Conservation (phyloP, 176 grass and related monocot genomes). For the Urochloa ruziziensis region DNA sequence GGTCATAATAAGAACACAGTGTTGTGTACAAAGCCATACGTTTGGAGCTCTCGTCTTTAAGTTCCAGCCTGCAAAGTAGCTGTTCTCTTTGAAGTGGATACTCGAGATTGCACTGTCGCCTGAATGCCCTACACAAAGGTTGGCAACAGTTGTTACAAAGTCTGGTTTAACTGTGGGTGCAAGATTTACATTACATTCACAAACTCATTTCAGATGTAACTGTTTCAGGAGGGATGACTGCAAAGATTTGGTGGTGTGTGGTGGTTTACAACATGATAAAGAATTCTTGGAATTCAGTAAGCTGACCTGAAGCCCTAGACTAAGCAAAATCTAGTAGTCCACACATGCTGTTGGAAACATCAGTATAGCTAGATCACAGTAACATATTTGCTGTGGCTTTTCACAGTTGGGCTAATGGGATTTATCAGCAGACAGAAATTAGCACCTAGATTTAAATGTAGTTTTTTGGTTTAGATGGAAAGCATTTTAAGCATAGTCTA, state of each 20-base stretch:
- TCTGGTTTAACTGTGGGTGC: conserved; percentile 5
- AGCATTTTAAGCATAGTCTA: not conserved
- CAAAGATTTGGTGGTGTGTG: not conserved
- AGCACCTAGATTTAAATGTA: not conserved
- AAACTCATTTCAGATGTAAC: conserved; percentile 12
- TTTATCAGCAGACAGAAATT: conserved; percentile 1
- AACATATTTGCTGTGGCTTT: not conserved
- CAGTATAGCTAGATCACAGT: not conserved
- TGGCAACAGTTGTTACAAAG: not conserved
- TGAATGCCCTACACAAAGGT: conserved; percentile 50
- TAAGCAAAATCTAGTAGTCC: not conserved
- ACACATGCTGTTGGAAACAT: not conserved
- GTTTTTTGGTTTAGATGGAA: not conserved
- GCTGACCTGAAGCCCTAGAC: not conserved
- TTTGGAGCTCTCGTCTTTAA: conserved; percentile 46
- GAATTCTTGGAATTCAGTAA: conserved; percentile 17
- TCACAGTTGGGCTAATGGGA: not conserved
- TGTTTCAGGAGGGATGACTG: not conserved
- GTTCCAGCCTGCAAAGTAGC: conserved; percentile 36
- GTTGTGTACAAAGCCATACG: conserved; percentile 29
- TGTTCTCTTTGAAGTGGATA: conserved; percentile 38
- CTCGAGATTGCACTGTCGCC: conserved; percentile 37
- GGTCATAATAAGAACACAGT: conserved; percentile 1
- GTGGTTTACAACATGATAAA: conserved; percentile 3
- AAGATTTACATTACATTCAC: not conserved